Evolutionary conservation across 2,329 filamentous ascomycete species (phyloP), one percentile per base, ranked within the genome.

Genomic region (Neurospora sp.): DNA sequence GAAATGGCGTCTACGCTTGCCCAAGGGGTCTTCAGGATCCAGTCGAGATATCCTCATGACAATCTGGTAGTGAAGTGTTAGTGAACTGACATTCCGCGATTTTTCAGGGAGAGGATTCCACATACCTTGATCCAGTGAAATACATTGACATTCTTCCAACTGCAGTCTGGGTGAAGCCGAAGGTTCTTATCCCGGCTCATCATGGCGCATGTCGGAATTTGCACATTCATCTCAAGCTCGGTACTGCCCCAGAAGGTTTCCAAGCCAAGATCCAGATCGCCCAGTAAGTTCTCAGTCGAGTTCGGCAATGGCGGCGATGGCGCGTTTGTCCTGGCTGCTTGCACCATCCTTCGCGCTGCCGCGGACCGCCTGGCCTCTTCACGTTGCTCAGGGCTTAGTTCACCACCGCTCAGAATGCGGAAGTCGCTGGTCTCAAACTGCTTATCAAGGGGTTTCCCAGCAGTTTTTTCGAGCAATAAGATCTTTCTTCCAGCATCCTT

Each of bases 91-190:
- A 2, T 36, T 6, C 8, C 8, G 8, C 15, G 37, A 15, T 6
- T 2, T 5, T 38, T 70, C 28, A 72, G 2, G 46, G 28, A 12
- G 28, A 12, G 38, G 28, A 40, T 33, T 3, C 39, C 33, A 77
- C 85, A 73, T 82, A 93, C 92, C 87, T 97, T 97, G 79, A 97
- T 97, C 93, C 93, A 97, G 78, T 97, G 94, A 78, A 92, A 93
- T 69, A 97, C 93, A 76, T 96, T 92, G 68, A 97, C 95, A 73
- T 96, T 96, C 77, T 93, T 91, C 84, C 95, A 97, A 70, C 93
- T 97, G 69, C 93, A 97, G 77, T 97, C 93, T 68, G 95, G 95
- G 78, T 97, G 91, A 71, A 97, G 81, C 71, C 88, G 86, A 43
- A 87, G 69, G 8, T 79, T 79, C 78, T 85, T 86, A 76, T 94